Conservation (phyloP, 768 basidiomycete genomes). For the Termitomyces sp. region DNA sequence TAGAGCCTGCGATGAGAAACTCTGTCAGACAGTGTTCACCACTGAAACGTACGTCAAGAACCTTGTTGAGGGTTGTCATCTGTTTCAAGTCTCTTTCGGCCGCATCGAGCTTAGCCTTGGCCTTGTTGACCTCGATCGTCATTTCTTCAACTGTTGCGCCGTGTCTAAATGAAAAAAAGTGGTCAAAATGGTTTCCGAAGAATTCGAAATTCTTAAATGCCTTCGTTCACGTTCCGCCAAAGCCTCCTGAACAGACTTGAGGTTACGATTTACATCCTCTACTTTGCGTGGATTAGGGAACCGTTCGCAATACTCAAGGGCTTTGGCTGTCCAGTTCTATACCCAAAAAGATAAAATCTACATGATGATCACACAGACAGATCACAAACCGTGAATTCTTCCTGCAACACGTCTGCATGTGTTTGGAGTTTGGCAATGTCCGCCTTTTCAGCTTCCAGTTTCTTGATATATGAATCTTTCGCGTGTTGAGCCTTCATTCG, state of each 20-base stretch:
- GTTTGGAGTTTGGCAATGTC: constrained; percentile 43
- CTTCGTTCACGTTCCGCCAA: constrained; percentile 63
- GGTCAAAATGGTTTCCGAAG: background rate
- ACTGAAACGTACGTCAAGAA: constrained; percentile 22
- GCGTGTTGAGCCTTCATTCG: constrained; percentile 50
- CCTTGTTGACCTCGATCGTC: constrained; percentile 64
- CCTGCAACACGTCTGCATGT: constrained; percentile 45
- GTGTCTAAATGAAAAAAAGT: constrained; percentile 39
- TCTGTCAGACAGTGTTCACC: background rate
- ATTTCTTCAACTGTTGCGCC: constrained; percentile 79
- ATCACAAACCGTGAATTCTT: constrained; percentile 57
- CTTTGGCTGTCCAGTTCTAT: constrained; percentile 64
- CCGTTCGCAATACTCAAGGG: constrained; percentile 56
- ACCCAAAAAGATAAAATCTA: background rate
- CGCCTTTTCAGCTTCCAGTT: constrained; percentile 46
- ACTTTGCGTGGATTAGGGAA: constrained; percentile 56
- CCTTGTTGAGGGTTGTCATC: constrained; percentile 65
- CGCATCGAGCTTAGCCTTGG: constrained; percentile 53
- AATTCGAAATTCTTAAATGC: constrained; percentile 30
- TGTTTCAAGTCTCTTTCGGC: constrained; percentile 62
- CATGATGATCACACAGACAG: background rate
- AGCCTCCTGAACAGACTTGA: constrained; percentile 62
- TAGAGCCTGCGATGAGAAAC: constrained; percentile 47
- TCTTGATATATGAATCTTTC: constrained; percentile 46
- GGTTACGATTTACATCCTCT: constrained; percentile 52